Base-by-base conservation (phyloP, 2,329 filamentous ascomycete species). In the Exophiala alcalophila region DNA sequence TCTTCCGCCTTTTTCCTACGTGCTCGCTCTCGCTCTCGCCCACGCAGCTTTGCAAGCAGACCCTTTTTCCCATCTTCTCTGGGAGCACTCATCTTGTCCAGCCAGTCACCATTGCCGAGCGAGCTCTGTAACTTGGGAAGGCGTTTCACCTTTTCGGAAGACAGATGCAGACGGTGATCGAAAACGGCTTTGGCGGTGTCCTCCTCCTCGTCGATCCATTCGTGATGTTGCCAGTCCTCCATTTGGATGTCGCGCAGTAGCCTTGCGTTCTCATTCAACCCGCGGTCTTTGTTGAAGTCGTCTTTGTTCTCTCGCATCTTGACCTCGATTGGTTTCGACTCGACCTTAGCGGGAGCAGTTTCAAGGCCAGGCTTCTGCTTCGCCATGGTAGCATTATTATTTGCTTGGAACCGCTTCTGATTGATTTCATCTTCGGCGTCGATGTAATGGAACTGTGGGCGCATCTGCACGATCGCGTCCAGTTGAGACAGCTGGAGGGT, bases 381-480 rank as follows among this genome's bases (percentile, higher is more conserved):
- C 3, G 62, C 59, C 5, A 51, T 47, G 8, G 51, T 46, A 4
- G 37, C 11, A 23, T 24, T 37, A 64, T 52, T 63, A 68, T 53
- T 60, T 62, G 42, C 60, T 61, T 56, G 56, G 65, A 53, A 60
- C 57, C 32, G 50, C 58, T 61, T 68, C 58, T 77, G 77, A 24
- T 84, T 80, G 42, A 86, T 76, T 57, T 96, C 88, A 32, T 83
- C 74, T 31, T 81, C 68, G 3, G 92, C 91, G 66, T 97, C 92
- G 55, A 97, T 75, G 67, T 97, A 89, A 66, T 95, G 88, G 49
- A 94, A 84, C 59, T 96, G 87, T 0, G 92, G 89, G 3, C 90
- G 85, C 59, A 98, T 80, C 61, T 94, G 87, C 28, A 94, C 85
- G 30, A 95, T 79, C 2, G 86, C 84, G 27, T 83, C 81, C 31